Percentiles rank a stretch among this genome's conserved stretches.
These are phyloP conservation scores for Phytophthora idaei DNA, from an alignment of 352 stramenopile species.

Conservation along the genomic window DNA sequence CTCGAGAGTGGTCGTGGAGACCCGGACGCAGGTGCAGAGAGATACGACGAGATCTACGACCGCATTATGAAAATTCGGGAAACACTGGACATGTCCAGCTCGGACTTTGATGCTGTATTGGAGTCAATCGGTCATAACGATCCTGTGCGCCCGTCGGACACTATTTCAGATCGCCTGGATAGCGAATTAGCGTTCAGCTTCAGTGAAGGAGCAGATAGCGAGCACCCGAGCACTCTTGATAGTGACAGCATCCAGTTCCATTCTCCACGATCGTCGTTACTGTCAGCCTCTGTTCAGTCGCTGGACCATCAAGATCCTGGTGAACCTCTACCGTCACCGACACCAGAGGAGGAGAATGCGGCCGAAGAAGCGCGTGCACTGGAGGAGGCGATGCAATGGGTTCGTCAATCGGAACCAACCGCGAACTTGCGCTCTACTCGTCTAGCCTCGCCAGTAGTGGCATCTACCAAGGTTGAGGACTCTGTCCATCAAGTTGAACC, in stretches of 20 bases:
- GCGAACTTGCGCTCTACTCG: conserved; percentile 13
- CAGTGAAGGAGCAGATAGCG: conserved; percentile 28
- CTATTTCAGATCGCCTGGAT: conserved; percentile 22
- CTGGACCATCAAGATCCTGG: conserved; percentile 43
- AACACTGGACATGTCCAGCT: conserved; percentile 51
- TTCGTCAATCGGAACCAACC: conserved; percentile 33
- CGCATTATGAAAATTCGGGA: conserved; percentile 58
- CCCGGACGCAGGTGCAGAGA: conserved; percentile 30
- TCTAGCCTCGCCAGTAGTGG: neutral
- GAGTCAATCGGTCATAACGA: conserved; percentile 36
- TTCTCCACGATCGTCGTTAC: conserved; percentile 37
- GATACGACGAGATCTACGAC: conserved; percentile 54
- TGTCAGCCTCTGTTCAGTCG: conserved; percentile 34
- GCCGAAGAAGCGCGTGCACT: conserved; percentile 34
- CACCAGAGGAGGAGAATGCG: conserved; percentile 21
- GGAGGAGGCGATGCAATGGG: conserved; percentile 45
- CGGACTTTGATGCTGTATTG: conserved; percentile 55
- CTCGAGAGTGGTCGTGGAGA: conserved; percentile 32
- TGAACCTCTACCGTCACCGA: conserved; percentile 29
- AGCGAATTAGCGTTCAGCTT: conserved; percentile 35
- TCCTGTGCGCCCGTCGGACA: conserved; percentile 17
- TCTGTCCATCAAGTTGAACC: conserved; percentile 11
- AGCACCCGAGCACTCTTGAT: conserved; percentile 15
- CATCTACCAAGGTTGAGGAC: neutral
- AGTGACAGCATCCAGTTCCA: conserved; percentile 31